phyloP scores from a whole-genome alignment of 495 filamentous ascomycete genomes.

The Margaritispora aquatica region DNA sequence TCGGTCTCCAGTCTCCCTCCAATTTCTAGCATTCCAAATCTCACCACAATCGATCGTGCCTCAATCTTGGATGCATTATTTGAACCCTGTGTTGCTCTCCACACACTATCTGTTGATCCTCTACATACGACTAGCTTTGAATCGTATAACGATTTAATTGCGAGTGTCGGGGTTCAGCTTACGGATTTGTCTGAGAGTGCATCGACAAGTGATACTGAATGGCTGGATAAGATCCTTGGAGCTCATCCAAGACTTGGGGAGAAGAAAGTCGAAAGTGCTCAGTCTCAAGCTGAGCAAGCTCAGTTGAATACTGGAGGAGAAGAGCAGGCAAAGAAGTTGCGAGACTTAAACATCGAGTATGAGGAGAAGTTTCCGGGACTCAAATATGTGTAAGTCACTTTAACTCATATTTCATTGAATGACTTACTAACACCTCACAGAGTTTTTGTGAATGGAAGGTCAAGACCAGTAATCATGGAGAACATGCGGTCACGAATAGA shows the following conservation, averaged over 20 bases:
- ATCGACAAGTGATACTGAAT: slow-evolving; percentile 45
- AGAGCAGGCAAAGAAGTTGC: slow-evolving; percentile 52
- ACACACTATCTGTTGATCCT: slow-evolving; percentile 60
- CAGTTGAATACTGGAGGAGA: slow-evolving; percentile 49
- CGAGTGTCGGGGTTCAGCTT: slow-evolving; percentile 49
- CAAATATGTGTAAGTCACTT: slow-evolving; percentile 65
- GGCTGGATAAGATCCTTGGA: slow-evolving; percentile 67
- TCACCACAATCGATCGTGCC: slow-evolving; percentile 50
- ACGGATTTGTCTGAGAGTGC: slow-evolving; percentile 45
- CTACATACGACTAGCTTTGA: slow-evolving; percentile 57
- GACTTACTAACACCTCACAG: slow-evolving; percentile 30
- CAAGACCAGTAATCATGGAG: slow-evolving; percentile 66
- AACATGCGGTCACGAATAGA: slow-evolving; percentile 79
- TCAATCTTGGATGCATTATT: slow-evolving; percentile 77
- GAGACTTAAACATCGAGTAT: slow-evolving; percentile 69
- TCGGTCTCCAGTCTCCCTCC: slow-evolving; percentile 38
- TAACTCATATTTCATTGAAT: slow-evolving; percentile 8
- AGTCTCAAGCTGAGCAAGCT: slow-evolving; percentile 75
- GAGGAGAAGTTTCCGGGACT: slow-evolving; percentile 77
- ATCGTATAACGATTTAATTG: slow-evolving; percentile 54
- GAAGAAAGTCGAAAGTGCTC: slow-evolving; percentile 67
- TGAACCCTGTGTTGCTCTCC: slow-evolving; percentile 73
- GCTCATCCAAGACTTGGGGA: slow-evolving; percentile 85
- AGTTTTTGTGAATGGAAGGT: slow-evolving; percentile 83
- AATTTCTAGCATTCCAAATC: slow-evolving; percentile 42